Conservation (phyloP, 169 alveolate species). For the Cryptosporidium canis region DNA sequence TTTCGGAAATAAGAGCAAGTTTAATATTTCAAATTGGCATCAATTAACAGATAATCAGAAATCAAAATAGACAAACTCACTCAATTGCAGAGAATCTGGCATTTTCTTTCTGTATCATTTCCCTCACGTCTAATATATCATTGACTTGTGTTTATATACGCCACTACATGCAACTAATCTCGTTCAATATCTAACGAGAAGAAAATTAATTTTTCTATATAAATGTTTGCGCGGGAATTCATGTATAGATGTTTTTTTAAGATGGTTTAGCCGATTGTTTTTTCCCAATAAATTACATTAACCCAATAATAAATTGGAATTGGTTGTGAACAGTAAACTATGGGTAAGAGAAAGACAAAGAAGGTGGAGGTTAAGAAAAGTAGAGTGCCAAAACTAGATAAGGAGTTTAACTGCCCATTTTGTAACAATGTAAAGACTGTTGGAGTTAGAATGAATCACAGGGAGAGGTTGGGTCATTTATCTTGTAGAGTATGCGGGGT, state of each 20-base stretch:
- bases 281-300: not conserved
- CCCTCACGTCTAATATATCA: not conserved
- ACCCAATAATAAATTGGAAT: not conserved
- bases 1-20: not conserved
- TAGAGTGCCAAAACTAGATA: conserved; percentile 87
- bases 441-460: conserved; percentile 85
- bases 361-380: conserved; percentile 78
- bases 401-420: conserved; percentile 93
- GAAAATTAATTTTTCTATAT: not conserved
- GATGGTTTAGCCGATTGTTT: not conserved
- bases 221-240: not conserved
- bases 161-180: not conserved
- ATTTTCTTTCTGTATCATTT: not conserved
- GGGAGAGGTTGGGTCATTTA: conserved; percentile 73
- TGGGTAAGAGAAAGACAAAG: conserved; percentile 86
- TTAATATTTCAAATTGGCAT: not conserved
- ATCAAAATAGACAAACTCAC: not conserved
- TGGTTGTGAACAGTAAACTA: conserved; percentile 1
- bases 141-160: not conserved
- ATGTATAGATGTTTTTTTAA: not conserved
- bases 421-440: conserved; percentile 92
- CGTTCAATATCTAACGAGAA: not conserved
- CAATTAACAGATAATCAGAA: not conserved
- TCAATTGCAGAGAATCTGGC: not conserved
- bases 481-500: conserved; percentile 90